Conservation (phyloP, 306 rosid species). For the Cucurbita moschata region DNA sequence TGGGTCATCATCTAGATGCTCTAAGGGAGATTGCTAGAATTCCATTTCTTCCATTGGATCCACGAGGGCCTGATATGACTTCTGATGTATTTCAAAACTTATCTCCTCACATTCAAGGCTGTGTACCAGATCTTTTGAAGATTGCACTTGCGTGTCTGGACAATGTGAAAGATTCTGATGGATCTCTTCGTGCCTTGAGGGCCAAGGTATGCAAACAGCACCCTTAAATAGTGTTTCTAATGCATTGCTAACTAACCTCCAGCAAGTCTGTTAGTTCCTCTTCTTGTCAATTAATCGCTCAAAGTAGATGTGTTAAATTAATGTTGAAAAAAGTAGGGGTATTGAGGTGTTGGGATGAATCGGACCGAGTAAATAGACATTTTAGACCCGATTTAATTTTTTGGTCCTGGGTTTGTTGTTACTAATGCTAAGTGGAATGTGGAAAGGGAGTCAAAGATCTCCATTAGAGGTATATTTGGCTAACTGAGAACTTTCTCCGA, state of each 20-base stretch:
- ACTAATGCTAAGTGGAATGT: no score
- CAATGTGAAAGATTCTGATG: conserved; percentile 72
- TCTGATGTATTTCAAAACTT: conserved; percentile 55
- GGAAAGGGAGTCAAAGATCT: no score
- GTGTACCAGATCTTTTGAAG: conserved; percentile 81
- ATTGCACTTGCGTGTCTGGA: conserved; percentile 82
- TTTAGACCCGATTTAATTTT: no score
- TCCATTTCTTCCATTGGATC: conserved; percentile 86
- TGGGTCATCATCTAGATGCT: conserved; percentile 61
- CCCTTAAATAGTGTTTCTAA: not conserved
- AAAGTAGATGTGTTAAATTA: no score
- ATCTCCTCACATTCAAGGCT: conserved; percentile 84
- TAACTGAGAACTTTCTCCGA: no score
- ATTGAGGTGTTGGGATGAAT: no score
- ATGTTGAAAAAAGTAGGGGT: no score
- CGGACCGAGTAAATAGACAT: no score
- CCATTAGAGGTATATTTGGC: no score
- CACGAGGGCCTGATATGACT: conserved; percentile 56
- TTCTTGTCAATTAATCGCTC: no score
- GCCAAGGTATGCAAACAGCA: conserved; percentile 44
- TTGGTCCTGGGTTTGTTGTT: no score
- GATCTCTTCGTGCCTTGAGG: conserved; percentile 86
- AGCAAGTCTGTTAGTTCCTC: no score
- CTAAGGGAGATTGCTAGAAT: conserved; percentile 85
- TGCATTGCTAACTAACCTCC: not conserved